These are phyloP conservation scores for Lunasporangiospora selenospora DNA, from an alignment of 192 early-diverging fungal genomes.

Conservation along the genomic window DNA sequence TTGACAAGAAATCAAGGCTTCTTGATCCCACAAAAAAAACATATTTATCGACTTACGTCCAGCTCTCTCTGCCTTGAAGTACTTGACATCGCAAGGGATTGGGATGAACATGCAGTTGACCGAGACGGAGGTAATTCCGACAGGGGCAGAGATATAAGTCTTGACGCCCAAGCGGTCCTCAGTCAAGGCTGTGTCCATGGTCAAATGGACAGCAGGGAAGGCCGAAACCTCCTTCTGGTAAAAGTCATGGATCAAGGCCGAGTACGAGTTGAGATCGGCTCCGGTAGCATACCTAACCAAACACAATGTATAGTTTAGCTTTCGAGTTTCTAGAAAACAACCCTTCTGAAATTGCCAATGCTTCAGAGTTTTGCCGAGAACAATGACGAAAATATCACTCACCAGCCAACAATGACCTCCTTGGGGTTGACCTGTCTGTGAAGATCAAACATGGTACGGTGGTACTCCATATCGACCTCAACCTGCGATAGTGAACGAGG, in stretches of 20 bases:
- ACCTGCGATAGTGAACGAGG: conserved; percentile 54
- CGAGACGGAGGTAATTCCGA: conserved; percentile 74
- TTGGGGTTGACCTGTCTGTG: conserved; percentile 89
- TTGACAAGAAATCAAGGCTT: no score
- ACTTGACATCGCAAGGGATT: conserved; percentile 88
- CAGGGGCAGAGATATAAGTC: conserved; percentile 77
- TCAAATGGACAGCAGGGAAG: conserved; percentile 80
- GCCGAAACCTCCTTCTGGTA: conserved; percentile 81
- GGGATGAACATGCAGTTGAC: conserved; percentile 91
- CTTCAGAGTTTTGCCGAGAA: no score
- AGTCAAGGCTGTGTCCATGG: conserved; percentile 85
- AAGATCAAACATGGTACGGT: conserved; percentile 83
- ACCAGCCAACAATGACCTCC: conserved; percentile 94
- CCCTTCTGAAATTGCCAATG: no score
- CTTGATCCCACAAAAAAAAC: no score
- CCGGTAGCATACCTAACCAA: conserved; percentile 72
- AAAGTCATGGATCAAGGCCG: conserved; percentile 81
- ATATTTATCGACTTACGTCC: conserved; percentile 62
- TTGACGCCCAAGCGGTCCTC: conserved; percentile 74
- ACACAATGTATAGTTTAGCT: not conserved
- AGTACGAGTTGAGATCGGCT: conserved; percentile 67
- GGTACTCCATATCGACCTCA: conserved; percentile 90
- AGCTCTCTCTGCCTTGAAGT: conserved; percentile 88
- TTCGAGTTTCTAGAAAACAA: no score
- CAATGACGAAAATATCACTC: not conserved